These are phyloP conservation scores for Bothriochloa decipiens DNA, from an alignment of 176 grass and related monocot genomes.

Conservation along the genomic window DNA sequence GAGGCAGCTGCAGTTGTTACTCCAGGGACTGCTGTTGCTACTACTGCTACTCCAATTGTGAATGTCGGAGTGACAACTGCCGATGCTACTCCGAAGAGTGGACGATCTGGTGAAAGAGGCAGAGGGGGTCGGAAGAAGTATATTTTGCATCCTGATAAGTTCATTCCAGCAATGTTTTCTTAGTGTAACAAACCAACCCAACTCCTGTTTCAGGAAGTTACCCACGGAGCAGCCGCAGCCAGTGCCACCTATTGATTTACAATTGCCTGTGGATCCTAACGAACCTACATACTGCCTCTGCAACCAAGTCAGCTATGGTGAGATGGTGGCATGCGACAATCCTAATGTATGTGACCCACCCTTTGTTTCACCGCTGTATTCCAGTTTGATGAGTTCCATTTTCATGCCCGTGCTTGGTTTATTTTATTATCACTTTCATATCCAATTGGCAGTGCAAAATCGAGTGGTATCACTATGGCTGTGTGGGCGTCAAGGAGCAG, in stretches of 20 bases:
- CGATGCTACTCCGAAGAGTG: slow-evolving; percentile 53
- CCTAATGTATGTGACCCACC: slow-evolving; percentile 53
- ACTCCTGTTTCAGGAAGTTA: slow-evolving; percentile 65
- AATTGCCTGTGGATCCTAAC: slow-evolving; percentile 94
- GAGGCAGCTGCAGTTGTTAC: slow-evolving; percentile 45
- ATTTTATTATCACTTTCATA: not conserved
- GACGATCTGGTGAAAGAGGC: slow-evolving; percentile 71
- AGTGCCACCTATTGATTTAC: slow-evolving; percentile 70
- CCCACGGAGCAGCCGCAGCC: slow-evolving; percentile 57
- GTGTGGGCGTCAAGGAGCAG: slow-evolving; percentile 90
- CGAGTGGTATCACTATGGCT: slow-evolving; percentile 96
- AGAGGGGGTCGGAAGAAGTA: slow-evolving; percentile 99
- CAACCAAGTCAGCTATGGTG: slow-evolving; percentile 93
- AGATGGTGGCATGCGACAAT: slow-evolving; percentile 97
- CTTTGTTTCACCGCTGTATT: not conserved
- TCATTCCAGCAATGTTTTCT: slow-evolving; percentile 5
- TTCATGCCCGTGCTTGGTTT: not conserved
- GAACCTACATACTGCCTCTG: slow-evolving; percentile 94
- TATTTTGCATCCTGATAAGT: slow-evolving; percentile 25
- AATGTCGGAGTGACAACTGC: slow-evolving; percentile 45
- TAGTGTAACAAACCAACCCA: slow-evolving; percentile 7
- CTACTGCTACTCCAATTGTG: slow-evolving; percentile 38
- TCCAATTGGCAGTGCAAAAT: slow-evolving; percentile 85
- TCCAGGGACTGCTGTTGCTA: slow-evolving; percentile 34
- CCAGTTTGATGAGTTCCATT: not conserved